Percentiles rank a stretch among this genome's conserved stretches.
These are phyloP conservation scores for Vitis cinerea DNA, from an alignment of 164 flowering plant genomes.

Conservation along the genomic window DNA sequence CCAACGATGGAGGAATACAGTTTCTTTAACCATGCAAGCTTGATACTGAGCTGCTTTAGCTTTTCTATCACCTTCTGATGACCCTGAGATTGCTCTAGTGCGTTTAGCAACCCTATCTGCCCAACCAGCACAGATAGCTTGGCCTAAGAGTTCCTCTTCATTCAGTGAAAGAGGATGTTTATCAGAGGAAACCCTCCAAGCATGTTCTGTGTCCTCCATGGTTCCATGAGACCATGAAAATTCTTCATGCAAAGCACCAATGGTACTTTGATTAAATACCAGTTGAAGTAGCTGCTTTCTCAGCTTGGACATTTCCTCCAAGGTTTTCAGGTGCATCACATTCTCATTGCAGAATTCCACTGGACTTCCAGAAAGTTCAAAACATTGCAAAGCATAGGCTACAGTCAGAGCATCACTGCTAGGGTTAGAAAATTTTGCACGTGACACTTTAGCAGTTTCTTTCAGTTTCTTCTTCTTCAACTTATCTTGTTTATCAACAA, in stretches of 20 bases:
- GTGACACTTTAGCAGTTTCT: slow-evolving; percentile 51
- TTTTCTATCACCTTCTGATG: slow-evolving; percentile 44
- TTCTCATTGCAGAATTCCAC: slow-evolving; percentile 61
- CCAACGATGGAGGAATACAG: slow-evolving; percentile 72
- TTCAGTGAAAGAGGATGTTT: slow-evolving; percentile 49
- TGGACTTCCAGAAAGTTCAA: slow-evolving; percentile 59
- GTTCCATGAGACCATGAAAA: slow-evolving; percentile 73
- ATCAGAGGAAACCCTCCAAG: slow-evolving; percentile 59
- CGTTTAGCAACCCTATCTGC: slow-evolving; percentile 89
- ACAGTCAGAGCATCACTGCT: slow-evolving; percentile 81
- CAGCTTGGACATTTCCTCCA: slow-evolving; percentile 97
- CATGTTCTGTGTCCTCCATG: slow-evolving; percentile 59
- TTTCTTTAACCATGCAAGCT: slow-evolving; percentile 71
- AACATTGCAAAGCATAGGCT: slow-evolving; percentile 79
- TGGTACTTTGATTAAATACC: slow-evolving; percentile 46
- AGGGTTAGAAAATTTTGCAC: slow-evolving; percentile 65
- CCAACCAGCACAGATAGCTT: slow-evolving; percentile 98
- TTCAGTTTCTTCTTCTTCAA: slow-evolving; percentile 53
- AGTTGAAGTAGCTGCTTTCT: slow-evolving; percentile 80
- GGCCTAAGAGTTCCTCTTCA: slow-evolving; percentile 79
- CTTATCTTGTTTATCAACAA: slow-evolving; percentile 42
- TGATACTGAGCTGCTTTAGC: slow-evolving; percentile 60
- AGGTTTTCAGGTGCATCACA: slow-evolving; percentile 68
- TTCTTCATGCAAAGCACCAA: slow-evolving; percentile 32
- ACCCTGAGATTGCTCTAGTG: slow-evolving; percentile 29